Evolutionary conservation across 306 rosid genomes (phyloP).

Genomic region (Vigna trinervia): DNA sequence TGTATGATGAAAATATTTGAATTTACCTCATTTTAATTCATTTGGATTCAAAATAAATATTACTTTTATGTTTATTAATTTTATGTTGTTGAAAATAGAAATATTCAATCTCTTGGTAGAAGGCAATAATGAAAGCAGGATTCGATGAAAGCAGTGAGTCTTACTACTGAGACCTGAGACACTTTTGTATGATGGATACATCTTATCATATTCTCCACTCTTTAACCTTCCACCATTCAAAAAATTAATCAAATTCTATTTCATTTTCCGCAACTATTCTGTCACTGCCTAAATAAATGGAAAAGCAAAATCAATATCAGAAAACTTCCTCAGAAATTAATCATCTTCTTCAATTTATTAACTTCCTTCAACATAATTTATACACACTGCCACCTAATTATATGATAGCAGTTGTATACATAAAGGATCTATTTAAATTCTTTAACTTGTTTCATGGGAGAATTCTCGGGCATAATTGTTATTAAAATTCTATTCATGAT

Average conservation of each 20-base stretch:
- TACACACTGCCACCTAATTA: no score
- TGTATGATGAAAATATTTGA: background rate
- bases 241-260: conserved; percentile 30
- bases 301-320: background rate
- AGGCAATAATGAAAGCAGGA: conserved; percentile 41
- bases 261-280: conserved; percentile 9
- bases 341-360: background rate
- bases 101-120: background rate
- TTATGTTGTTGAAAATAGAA: background rate
- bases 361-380: no score
- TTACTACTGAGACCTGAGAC: background rate
- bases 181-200: conserved; percentile 38
- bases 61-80: background rate
- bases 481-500: no score
- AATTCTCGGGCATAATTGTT: no score
- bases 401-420: no score
- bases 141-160: conserved; percentile 36
- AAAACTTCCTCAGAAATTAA: background rate
- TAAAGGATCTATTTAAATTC: no score
- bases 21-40: no score
- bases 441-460: no score
- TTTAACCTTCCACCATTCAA: conserved; percentile 36
- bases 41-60: no score
- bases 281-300: background rate
- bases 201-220: conserved; percentile 37